Evolutionary conservation across 768 basidiomycete genomes (phyloP), one percentile per base, ranked within the genome.

Genomic region (Leucosporidium scottii): DNA sequence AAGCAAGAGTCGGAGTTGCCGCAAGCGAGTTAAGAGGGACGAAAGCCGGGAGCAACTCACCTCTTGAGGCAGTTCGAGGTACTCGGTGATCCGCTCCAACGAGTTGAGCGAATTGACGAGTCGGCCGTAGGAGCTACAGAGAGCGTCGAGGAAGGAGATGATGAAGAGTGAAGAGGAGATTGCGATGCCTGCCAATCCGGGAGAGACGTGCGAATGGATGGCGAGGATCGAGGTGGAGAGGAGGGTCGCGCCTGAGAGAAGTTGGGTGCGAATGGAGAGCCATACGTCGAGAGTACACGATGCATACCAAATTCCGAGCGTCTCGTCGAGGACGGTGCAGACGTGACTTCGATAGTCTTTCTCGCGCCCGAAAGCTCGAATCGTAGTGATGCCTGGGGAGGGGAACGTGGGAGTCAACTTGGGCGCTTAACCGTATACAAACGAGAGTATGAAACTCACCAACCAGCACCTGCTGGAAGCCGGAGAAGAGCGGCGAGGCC

Each of bases 241-340:
- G 13, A 72, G 61, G 51, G 65, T 69, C 25, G 58, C 56, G 6
- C 67, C 67, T 17, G 64, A 61, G 36, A 72, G 71, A 25, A 66
- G 25, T 30, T 72, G 65, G 4, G 59, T 69, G 5, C 71, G 67
- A 27, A 72, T 69, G 1, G 62, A 64, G 30, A 72, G 67, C 71
- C 71, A 72, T 17, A 72, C 56, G 58, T 72, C 51, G 36, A 58
- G 27, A 31, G 60, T 49, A 34, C 23, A 60, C 5, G 18, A 85
- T 86, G 68, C 88, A 86, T 89, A 88, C 81, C 87, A 79, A 84
- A 86, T 87, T 56, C 83, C 81, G 59, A 89, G 80, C 84, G 87
- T 88, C 20, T 83, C 84, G 61, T 83, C 85, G 18, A 87, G 83
- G 50, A 87, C 81, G 84, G 74, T 72, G 77, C 87, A 88, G 60